Base-by-base conservation (phyloP, 108 stramenopile genomes). In the Cyclostephanos tholiformis region DNA sequence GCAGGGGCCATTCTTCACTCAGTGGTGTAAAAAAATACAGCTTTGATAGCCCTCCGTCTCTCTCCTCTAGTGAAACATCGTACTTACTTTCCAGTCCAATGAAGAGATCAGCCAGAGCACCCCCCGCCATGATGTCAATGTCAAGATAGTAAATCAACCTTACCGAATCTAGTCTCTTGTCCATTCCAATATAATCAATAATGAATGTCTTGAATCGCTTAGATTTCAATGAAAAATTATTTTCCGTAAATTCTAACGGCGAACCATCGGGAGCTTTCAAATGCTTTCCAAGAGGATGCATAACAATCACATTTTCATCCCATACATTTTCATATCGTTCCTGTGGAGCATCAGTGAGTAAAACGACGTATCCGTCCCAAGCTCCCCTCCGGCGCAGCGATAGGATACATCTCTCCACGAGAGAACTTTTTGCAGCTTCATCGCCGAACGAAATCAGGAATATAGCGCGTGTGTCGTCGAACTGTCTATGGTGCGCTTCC, bases 181-280 rank as follows among this genome's bases (percentile, higher is more conserved):
- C 77, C 57, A 82, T 69, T 20, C 51, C 56, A 19, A 82, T 19
- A 30, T 85, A 85, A 30, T 85, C 84, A 69, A 85, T 75, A 29
- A 85, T 48, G 53, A 61, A 82, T 35, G 84, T 85, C 73, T 85
- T 85, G 73, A 85, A 85, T 3, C 84, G 55, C 29, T 85, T 85
- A 41, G 65, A 48, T 51, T 80, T 80, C 14, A 80, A 36, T 26
- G 79, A 80, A 38, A 52, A 53, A 26, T 72, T 80, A 11, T 72
- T 63, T 59, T 69, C 55, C n/a, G 65, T 68, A 48, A 68, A 80
- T 46, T 55, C 65, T 23, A 70, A 55, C 19, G 57, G 70, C 48
- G 49, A 65, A 50, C 69, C 77, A 61, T 75, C 65, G 12, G 60
- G 74, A 46, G 75, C 50, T 20, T 78, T 57, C 57, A 76, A 79